Base-by-base conservation (phyloP, 495 filamentous ascomycete genomes). In the Immersiella caudata region DNA sequence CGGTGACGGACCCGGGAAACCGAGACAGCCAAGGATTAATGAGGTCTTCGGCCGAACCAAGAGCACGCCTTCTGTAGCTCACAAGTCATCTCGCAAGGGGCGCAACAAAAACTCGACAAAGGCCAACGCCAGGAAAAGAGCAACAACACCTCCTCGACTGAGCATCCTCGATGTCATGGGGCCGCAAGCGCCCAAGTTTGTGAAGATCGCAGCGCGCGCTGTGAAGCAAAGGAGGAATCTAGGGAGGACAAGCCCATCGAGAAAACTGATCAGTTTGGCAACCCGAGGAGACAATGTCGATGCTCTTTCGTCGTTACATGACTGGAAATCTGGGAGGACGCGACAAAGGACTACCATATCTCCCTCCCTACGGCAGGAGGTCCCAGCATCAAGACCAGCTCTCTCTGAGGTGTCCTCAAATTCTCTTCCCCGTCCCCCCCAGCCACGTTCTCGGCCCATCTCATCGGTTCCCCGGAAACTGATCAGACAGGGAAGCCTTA, bases 271-370 rank as follows among this genome's bases (percentile, higher is more conserved):
- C 59, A 79, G 86, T 35, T 75, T 99, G 7, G 89, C 87, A 36
- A 94, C 87, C 26, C 82, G 81, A 24, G 72, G 79, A 18, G 94
- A 97, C 70, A 96, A 91, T 7, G 77, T 87, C 24, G 95, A 97
- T 73, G 90, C 88, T 0, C 87, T 89, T 55, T 77, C 80, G 16
- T 81, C 87, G 14, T 78, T 99, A 57, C 81, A 79, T 22, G 84
- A 90, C 64, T 99, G 95, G 95, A 89, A 87, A 72, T 83, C 81
- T 66, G 93, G 94, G 7, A 87, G 76, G 49, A 88, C 94, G 56
- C 77, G 74, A 22, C 86, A 85, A 58, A 80, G 73, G 52, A 73
- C 79, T 46, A 66, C 70, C 20, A 65, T 73, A 33, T 69, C 71
- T 21, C 70, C 65, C 35, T 60, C 67, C 24, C 75, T 70, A 52